Conservation (phyloP, 352 stramenopile genomes). For the Phytophthora sp. region DNA sequence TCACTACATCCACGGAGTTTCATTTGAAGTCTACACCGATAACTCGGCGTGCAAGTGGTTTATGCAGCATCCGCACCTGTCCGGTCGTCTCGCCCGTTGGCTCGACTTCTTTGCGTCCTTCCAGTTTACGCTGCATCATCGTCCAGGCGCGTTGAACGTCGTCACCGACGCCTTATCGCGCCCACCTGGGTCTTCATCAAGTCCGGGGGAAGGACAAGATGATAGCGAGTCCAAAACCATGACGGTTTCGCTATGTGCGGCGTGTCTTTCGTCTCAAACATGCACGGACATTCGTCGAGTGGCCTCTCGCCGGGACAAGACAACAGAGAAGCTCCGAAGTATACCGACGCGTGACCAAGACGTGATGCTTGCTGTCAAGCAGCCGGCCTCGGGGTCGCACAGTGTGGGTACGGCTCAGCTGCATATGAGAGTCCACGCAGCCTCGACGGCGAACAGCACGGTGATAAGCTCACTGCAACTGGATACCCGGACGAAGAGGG, state of each 20-base stretch:
- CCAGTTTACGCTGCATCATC: not conserved
- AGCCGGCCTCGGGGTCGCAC: not conserved
- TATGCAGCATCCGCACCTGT: not conserved
- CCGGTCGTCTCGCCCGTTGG: not conserved
- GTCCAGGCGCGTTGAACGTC: not conserved
- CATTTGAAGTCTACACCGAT: not conserved
- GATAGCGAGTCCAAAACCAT: too few species aligned
- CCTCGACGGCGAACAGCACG: not conserved
- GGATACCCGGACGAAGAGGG: not conserved
- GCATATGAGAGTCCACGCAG: not conserved
- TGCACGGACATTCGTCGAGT: not conserved
- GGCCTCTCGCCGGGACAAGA: not conserved
- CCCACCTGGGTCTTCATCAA: not conserved
- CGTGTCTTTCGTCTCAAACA: not conserved
- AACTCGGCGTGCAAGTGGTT: slow-evolving; percentile 1
- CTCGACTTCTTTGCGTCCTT: not conserved
- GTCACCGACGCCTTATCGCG: not conserved
- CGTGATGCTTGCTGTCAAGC: not conserved
- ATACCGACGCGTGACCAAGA: not conserved
- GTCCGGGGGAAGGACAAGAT: not conserved
- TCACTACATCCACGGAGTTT: not conserved
- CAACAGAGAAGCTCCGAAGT: not conserved
- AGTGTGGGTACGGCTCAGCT: not conserved
- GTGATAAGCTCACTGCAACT: not conserved
- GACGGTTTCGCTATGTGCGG: not conserved